These are phyloP conservation scores for Gastrolobium bilobum DNA, from an alignment of 306 rosid genomes.

Conservation along the genomic window DNA sequence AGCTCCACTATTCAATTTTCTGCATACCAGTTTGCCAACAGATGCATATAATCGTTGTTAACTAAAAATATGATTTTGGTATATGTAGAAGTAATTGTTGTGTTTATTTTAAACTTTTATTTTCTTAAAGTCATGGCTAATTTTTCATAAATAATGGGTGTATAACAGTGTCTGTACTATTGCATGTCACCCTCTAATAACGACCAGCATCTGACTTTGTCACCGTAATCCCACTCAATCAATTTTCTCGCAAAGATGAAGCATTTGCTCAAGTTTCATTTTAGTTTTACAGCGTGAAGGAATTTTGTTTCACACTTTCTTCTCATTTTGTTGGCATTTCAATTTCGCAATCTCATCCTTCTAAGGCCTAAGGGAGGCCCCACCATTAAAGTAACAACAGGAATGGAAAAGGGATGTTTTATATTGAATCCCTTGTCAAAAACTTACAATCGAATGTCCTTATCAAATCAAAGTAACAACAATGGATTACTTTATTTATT, in stretches of 20 bases:
- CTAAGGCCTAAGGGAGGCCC: no score
- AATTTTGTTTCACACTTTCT: neutral
- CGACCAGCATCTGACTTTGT: neutral
- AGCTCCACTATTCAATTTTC: neutral
- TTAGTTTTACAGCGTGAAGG: no score
- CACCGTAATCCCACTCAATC: neutral
- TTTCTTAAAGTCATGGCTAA: neutral
- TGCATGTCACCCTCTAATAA: no score
- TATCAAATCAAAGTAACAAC: slow-evolving; percentile 7
- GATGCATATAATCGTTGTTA: slow-evolving; percentile 2
- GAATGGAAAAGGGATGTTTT: neutral
- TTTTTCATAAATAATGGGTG: neutral
- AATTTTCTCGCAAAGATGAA: neutral
- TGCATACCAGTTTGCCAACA: slow-evolving; percentile 13
- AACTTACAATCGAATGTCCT: neutral
- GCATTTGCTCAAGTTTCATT: neutral
- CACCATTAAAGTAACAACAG: neutral
- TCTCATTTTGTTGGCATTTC: neutral
- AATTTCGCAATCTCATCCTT: no score
- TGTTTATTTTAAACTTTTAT: neutral
- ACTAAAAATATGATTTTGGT: slow-evolving; percentile 32
- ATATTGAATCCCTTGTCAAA: neutral
- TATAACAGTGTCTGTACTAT: no score
- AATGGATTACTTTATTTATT: slow-evolving; percentile 28
- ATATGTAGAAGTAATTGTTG: slow-evolving; percentile 25